Base-by-base conservation (phyloP, 2,329 filamentous ascomycete species). In the Pseudogymnoascus sp. region DNA sequence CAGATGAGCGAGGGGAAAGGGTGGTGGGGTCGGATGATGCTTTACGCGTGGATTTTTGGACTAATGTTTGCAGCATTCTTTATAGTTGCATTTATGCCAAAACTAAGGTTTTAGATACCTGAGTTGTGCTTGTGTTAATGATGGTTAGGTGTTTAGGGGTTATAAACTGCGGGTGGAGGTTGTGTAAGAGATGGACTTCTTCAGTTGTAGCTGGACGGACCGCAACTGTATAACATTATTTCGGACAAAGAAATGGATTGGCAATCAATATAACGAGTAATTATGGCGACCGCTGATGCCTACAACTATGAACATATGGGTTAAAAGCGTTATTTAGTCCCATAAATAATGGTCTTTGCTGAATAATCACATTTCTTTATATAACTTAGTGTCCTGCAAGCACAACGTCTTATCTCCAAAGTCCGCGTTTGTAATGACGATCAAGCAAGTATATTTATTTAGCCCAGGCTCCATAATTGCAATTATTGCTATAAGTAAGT, bases 1-100 rank as follows among this genome's bases (percentile, higher is more conserved):
- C 82, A 82, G 61, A 91, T 96, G 86, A 91, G 88, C 14, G 93
- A 97, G 77, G 93, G 92, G 3, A 87, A 88, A 73, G 92, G 92
- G 0, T 96, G 89, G 89, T 91, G 84, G 85, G 92, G 89, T 5
- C 79, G 93, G 61, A 84, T 96, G 79, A 80, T 93, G 76, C 79
- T 97, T 65, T 96, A 95, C 78, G 88, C 81, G 40, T 89, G 90
- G 82, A 92, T 97, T 59, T 89, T 87, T 70, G 91, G 85, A 31
- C 75, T 97, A 66, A 93, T 91, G 87, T 70, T 96, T n/a, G 76
- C 85, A 26, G 83, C 91, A 16, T 78, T 96, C 37, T 70, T 96
- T 73, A 75, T 97, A 67, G 93, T 97, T 11, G 93, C 93, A 78
- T 82, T 93, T 61, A 78, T 91, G 72, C 93, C 93, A 0, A 97